Conservation (phyloP, 768 basidiomycete genomes). For the Leccinum longicurvipes region DNA sequence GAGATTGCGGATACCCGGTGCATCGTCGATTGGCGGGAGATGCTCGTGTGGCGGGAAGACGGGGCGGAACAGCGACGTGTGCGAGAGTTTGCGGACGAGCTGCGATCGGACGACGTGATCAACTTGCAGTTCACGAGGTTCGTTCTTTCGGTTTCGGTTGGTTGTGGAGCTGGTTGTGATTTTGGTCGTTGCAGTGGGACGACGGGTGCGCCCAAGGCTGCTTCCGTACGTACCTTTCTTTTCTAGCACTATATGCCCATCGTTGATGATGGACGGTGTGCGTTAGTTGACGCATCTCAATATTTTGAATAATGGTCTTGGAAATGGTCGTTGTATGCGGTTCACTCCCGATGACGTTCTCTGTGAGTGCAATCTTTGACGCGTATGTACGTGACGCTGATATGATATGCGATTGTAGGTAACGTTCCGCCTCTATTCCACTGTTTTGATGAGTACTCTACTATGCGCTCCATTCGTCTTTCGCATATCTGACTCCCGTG, state of each 20-base stretch:
- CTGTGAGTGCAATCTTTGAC: conserved; percentile 42
- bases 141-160: neutral
- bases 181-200: conserved; percentile 53
- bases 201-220: conserved; percentile 78
- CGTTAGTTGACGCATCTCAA: conserved; percentile 72
- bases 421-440: conserved; percentile 85
- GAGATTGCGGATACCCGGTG: conserved; percentile 43
- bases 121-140: conserved; percentile 87
- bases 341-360: conserved; percentile 63
- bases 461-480: conserved; percentile 2
- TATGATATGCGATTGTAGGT: conserved; percentile 40
- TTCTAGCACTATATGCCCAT: neutral
- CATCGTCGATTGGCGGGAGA: conserved; percentile 68
- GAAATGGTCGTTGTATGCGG: conserved; percentile 68
- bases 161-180: conserved; percentile 5
- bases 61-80: conserved; percentile 41
- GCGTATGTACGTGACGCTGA: neutral
- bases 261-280: neutral
- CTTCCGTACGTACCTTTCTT: conserved; percentile 51
- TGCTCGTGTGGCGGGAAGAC: conserved; percentile 65
- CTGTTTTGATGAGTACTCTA: conserved; percentile 75
- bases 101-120: conserved; percentile 66
- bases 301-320: conserved; percentile 72
- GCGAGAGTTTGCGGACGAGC: conserved; percentile 36
- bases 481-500: conserved; percentile 10